Evolutionary conservation across 352 stramenopile species (phyloP).

Genomic region (Globisporangium ultimum): DNA sequence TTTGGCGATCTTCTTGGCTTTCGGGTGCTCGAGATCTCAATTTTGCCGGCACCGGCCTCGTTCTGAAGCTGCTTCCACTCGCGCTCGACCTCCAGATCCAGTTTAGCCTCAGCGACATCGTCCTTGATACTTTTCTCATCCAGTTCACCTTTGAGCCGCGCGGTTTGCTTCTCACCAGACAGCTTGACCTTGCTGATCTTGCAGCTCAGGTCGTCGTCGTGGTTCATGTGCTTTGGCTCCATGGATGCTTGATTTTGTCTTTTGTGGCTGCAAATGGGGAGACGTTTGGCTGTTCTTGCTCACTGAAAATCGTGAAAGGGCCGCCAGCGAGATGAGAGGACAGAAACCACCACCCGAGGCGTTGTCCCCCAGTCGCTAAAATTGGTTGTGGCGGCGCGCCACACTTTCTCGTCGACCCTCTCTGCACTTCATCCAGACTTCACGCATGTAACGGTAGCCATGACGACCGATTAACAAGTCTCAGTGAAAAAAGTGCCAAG

Average conservation of each 20-base stretch:
- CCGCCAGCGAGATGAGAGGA: not conserved
- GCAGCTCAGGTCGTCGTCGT: conserved; percentile 55
- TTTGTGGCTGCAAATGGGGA: not conserved
- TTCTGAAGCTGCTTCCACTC: conserved; percentile 82
- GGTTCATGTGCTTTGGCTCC: conserved; percentile 59
- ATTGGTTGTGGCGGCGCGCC: too few relatives aligned
- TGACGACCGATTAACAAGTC: not conserved
- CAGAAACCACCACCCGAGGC: conserved; percentile 4
- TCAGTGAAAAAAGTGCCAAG: not conserved
- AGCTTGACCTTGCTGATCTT: conserved; percentile 73
- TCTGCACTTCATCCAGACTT: too few relatives aligned
- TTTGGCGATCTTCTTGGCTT: conserved; percentile 64
- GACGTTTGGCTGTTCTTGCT: too few relatives aligned
- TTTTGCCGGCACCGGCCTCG: conserved; percentile 46
- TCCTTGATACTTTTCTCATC: conserved; percentile 53
- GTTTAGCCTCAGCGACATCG: conserved; percentile 57
- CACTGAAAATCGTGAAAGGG: too few relatives aligned
- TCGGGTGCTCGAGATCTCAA: conserved; percentile 68
- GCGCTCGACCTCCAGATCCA: conserved; percentile 77
- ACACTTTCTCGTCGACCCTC: too few relatives aligned
- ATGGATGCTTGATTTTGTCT: conserved; percentile 17
- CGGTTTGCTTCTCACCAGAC: conserved; percentile 35
- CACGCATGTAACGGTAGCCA: not conserved
- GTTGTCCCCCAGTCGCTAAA: too few relatives aligned
- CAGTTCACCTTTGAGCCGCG: conserved; percentile 23